Percentiles rank a stretch among this genome's conserved stretches.
phyloP scores from a whole-genome alignment of 148 eudicot genomes.

The Rhododendron henanense region DNA sequence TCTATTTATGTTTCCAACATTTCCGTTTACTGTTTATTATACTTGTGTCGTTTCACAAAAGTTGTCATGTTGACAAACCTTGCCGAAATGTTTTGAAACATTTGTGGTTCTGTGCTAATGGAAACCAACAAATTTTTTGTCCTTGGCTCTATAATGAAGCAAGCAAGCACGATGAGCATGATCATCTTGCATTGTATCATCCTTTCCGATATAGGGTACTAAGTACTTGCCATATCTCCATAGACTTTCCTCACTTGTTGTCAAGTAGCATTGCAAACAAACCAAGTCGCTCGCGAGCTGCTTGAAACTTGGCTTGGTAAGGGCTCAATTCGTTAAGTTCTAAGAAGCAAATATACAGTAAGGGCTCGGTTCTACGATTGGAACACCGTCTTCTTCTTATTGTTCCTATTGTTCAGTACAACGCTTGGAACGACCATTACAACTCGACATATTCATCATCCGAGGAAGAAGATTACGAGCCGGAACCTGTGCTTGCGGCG shows the following conservation, averaged over 20 bases:
- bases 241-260: not conserved
- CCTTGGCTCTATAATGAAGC: not conserved
- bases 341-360: not conserved
- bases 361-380: no score
- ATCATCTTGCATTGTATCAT: not conserved
- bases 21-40: not conserved
- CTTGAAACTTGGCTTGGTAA: not conserved
- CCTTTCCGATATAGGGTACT: not conserved
- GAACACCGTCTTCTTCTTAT: no score
- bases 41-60: not conserved
- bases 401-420: no score
- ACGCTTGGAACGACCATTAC: no score
- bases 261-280: not conserved
- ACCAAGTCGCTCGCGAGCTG: not conserved
- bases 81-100: not conserved
- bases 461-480: slow-evolving; percentile 16
- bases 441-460: no score
- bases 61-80: not conserved
- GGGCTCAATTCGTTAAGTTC: not conserved
- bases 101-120: not conserved
- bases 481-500: slow-evolving; percentile 16
- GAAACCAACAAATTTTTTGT: not conserved
- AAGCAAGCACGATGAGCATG: not conserved
- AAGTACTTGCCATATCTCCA: not conserved
- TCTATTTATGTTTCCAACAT: not conserved